Evolutionary conservation across 768 basidiomycete species (phyloP), one percentile per base, ranked within the genome.

Genomic region (Suillus subalutaceus): DNA sequence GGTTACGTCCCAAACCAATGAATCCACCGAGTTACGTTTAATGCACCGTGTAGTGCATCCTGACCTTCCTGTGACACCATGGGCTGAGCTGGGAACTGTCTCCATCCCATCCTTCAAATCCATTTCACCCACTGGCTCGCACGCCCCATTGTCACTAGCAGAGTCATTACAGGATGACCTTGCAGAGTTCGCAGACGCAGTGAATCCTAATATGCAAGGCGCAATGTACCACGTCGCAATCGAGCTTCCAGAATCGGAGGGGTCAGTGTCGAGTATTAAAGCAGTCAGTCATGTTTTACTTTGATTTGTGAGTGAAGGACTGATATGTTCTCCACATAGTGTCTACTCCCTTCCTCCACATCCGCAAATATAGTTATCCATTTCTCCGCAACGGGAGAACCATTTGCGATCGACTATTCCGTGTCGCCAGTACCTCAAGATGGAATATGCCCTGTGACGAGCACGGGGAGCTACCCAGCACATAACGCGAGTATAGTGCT

Each of bases 151-250:
- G 70, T 65, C 78, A 48, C 78, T 80, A 13, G 78, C 83, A 7
- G 73, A 82, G n/a, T 77, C 81, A 5, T 72, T 86, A 52, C 70
- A 73, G 18, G 72, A 85, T 64, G 86, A 89, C 75, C 75, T 89
- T 41, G 75, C 68, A 52, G 71, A 80, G 13, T 85, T 88, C 70
- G 71, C 82, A 52, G 77, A 80, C 58, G 69, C 72, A 20, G 72
- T 85, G 38, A 75, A 81, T 38, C 79, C 76, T 56, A 72, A 80
- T 26, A 67, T 75, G 18, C 78, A 81, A 62, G 77, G 79, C 10
- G 82, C 85, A 18, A 77, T 90, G 64, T 93, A 93, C 76, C 92
- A 94, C 78, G 77, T 94, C 56, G 90, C 93, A 55, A 79, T 94
- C 68, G 78, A 80, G 67, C 81, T 72, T 65, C 80, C 85, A 60